A percentile compares a stretch with the other conserved stretches of the same genome.
phyloP scores from a whole-genome alignment of 2,329 filamentous ascomycete genomes.

The Ceratocystis lukuohia region DNA sequence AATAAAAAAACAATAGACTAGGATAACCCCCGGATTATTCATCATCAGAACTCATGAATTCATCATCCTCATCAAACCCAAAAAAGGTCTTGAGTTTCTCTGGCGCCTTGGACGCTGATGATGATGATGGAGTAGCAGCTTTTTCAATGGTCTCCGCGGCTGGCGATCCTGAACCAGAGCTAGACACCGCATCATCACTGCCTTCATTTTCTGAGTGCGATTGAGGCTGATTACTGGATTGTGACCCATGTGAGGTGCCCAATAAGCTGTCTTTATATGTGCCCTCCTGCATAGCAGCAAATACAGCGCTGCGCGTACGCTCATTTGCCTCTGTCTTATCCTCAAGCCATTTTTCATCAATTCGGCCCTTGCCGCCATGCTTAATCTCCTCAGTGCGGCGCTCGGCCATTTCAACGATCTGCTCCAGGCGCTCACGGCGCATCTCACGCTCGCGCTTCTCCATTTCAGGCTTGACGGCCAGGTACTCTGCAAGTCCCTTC shows the following conservation, averaged over 20 bases:
- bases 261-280: slow-evolving; percentile 48
- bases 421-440: slow-evolving; percentile 70
- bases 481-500: slow-evolving; percentile 86
- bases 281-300: slow-evolving; percentile 54
- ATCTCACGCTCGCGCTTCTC: slow-evolving; percentile 85
- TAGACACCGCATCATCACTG: background rate
- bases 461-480: slow-evolving; percentile 95
- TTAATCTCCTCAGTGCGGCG: slow-evolving; percentile 70
- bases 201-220: slow-evolving; percentile 24
- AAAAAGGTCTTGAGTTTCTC: slow-evolving; percentile 44
- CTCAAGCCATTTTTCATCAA: slow-evolving; percentile 91
- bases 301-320: slow-evolving; percentile 63
- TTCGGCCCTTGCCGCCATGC: slow-evolving; percentile 50
- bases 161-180: slow-evolving; percentile 20
- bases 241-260: slow-evolving; percentile 38
- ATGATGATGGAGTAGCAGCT: background rate
- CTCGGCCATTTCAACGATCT: slow-evolving; percentile 75
- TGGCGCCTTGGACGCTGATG: slow-evolving; percentile 24
- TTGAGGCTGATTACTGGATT: slow-evolving; percentile 26
- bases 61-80: slow-evolving; percentile 68
- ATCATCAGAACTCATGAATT: slow-evolving; percentile 55
- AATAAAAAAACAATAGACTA: background rate
- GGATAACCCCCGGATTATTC: slow-evolving; percentile 5
- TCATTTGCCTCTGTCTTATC: slow-evolving; percentile 83
- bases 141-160: background rate